Evolutionary conservation across 2,329 filamentous ascomycete species (phyloP), one percentile per base, ranked within the genome.

Genomic region (Exophiala sp.): DNA sequence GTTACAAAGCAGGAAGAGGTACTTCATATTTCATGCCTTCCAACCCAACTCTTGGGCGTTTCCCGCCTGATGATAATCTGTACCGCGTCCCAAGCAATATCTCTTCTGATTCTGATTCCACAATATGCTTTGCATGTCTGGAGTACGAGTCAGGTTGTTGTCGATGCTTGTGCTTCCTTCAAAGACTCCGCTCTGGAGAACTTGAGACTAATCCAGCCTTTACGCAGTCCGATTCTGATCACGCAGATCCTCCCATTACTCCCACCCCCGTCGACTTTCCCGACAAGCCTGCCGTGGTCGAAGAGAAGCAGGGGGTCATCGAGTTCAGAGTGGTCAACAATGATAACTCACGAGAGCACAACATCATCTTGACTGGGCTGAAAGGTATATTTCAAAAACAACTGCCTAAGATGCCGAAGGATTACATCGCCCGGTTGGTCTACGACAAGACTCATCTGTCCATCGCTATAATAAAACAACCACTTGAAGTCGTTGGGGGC

Each of bases 341-440:
- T 68, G 94, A 99, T 68, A 88, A 88, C 65, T 80, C 85, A 35
- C 83, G 87, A 61, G 90, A 96, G 66, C 95, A 89, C 67, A 85
- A 91, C 62, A 95, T 97, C 67, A 95, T 99, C 64, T 79, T 99
- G 55, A 96, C 92, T 0, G 94, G 94, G 11, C 78, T 99, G 51
- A 99, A 97, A 70, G 96, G 91, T 68, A 95, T 99, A 61, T 97
- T 99, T 66, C 94, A 99, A 70, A 97, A 97, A 65, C 94, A 99
- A 68, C 79, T 99, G 5, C 94, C 94, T 0, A 97, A 97, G 72
- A 99, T 99, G 94, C 94, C 94, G 11, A 96, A 97, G 72, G 94
- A 97, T 68, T 99, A 99, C 70, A 97, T 99, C 64, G 94, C 94
- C 3, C 88, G 94, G 36, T 83, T 99, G 6, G 94, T 99, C 54